Conservation (phyloP, 2,329 filamentous ascomycete species). For the Sclerotiophoma versabilis region DNA sequence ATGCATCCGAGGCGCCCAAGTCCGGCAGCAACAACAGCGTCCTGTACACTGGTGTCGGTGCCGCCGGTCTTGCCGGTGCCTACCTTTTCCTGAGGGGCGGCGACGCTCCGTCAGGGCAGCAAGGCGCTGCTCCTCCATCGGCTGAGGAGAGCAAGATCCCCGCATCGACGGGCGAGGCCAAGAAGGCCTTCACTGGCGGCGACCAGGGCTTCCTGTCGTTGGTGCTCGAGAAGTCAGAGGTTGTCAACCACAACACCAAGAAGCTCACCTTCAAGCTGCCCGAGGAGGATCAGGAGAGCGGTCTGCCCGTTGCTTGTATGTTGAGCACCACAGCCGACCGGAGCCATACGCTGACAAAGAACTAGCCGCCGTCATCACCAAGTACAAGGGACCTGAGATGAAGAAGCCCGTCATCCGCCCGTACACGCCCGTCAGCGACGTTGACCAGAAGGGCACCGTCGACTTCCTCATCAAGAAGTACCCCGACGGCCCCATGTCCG, state of each 20-base stretch:
- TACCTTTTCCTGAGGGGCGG: conserved; percentile 58
- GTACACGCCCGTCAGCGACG: conserved; percentile 91
- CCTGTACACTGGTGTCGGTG: conserved; percentile 67
- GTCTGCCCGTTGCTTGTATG: conserved; percentile 70
- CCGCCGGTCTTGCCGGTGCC: conserved; percentile 63
- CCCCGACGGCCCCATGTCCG: conserved; percentile 88
- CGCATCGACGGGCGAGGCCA: conserved; percentile 51
- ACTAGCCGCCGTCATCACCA: conserved; percentile 77
- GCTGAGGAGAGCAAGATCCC: conserved; percentile 49
- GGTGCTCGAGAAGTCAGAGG: conserved; percentile 78
- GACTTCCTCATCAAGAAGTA: conserved; percentile 95
- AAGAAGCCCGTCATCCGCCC: conserved; percentile 89
- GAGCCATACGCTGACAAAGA: not conserved
- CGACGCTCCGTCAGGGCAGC: conserved; percentile 31
- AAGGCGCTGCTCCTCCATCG: conserved; percentile 37
- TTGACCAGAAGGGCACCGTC: conserved; percentile 79
- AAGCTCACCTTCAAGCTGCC: conserved; percentile 86
- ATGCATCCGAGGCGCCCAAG: conserved; percentile 71
- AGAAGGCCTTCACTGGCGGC: conserved; percentile 75
- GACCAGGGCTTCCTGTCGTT: conserved; percentile 89
- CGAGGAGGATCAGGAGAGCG: conserved; percentile 82
- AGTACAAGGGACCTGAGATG: conserved; percentile 82
- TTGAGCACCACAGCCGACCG: conserved; percentile 58
- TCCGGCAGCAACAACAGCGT: conserved; percentile 55
- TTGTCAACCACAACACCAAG: conserved; percentile 95